Percentiles rank a stretch among this genome's conserved stretches.
Conservation (phyloP, 345 rosid species). For the Boechera retrofracta region DNA sequence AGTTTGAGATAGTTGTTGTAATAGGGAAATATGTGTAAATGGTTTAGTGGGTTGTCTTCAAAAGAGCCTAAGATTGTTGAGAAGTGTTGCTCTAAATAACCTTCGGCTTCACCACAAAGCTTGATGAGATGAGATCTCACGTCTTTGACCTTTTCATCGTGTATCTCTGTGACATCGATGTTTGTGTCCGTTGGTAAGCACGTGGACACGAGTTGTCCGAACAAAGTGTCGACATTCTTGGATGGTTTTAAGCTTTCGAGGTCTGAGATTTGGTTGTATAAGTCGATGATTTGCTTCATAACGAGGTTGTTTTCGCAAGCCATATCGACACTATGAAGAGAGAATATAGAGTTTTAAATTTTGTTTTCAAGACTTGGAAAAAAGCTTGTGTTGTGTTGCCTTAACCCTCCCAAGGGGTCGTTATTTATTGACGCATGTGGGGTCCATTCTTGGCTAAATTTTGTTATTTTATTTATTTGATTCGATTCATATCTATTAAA, state of each 20-base stretch:
- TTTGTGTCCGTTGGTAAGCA: slow-evolving; percentile 76
- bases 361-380: slow-evolving; percentile 21
- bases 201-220: slow-evolving; percentile 77
- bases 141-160: slow-evolving; percentile 56
- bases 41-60: slow-evolving; percentile 72
- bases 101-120: slow-evolving; percentile 87
- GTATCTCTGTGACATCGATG: slow-evolving; percentile 71
- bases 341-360: background rate
- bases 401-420: slow-evolving; percentile 19
- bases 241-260: slow-evolving; percentile 82
- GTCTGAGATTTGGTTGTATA: slow-evolving; percentile 72
- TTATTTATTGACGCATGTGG: slow-evolving; percentile 33
- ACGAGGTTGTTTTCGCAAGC: slow-evolving; percentile 62
- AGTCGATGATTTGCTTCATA: slow-evolving; percentile 58
- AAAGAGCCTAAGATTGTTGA: slow-evolving; percentile 67
- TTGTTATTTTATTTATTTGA: slow-evolving; percentile 20
- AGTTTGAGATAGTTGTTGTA: slow-evolving; percentile 85
- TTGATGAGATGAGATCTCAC: slow-evolving; percentile 74
- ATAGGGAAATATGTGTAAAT: slow-evolving; percentile 75
- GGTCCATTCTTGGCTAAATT: slow-evolving; percentile 6
- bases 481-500: slow-evolving; percentile 22
- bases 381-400: slow-evolving; percentile 25
- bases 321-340: slow-evolving; percentile 79
- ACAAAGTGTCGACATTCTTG: slow-evolving; percentile 85
- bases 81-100: slow-evolving; percentile 67